Evolutionary conservation across 2,329 filamentous ascomycete genomes (phyloP).

Genomic region (Teratosphaeria destructans): DNA sequence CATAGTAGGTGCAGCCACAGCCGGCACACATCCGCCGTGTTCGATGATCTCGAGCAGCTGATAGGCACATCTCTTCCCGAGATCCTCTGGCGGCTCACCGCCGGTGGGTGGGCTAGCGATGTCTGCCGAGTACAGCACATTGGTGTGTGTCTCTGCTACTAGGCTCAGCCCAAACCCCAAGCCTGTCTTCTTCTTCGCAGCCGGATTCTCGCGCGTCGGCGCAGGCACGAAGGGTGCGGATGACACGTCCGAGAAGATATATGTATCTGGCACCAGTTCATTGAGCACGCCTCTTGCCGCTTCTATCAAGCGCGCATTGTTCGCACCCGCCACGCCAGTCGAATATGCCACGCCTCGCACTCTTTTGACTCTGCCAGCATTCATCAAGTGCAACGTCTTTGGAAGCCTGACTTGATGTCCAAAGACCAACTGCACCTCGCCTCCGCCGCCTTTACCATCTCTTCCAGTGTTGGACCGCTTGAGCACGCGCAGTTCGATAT

Average conservation of each 20-base stretch:
- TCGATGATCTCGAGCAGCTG: constrained; percentile 77
- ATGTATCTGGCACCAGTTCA: constrained; percentile 74
- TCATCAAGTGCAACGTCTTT: constrained; percentile 83
- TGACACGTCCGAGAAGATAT: constrained; percentile 65
- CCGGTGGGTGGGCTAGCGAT: constrained; percentile 63
- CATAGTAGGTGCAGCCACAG: constrained; percentile 61
- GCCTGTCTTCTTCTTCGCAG: constrained; percentile 51
- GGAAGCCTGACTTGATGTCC: constrained; percentile 87
- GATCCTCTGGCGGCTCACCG: constrained; percentile 77
- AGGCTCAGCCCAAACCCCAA: constrained; percentile 86
- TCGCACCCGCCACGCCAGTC: constrained; percentile 80
- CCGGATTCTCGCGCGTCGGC: constrained; percentile 55
- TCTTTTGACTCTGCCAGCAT: constrained; percentile 72
- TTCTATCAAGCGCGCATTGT: constrained; percentile 93
- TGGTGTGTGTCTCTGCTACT: constrained; percentile 84
- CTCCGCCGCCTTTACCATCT: constrained; percentile 69
- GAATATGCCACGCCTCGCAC: constrained; percentile 91
- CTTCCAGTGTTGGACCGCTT: constrained; percentile 67
- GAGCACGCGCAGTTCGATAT: constrained; percentile 75
- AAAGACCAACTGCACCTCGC: constrained; percentile 87
- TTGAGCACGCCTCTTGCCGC: constrained; percentile 80
- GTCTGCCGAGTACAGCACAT: constrained; percentile 81
- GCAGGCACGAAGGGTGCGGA: constrained; percentile 52
- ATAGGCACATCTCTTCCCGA: constrained; percentile 78
- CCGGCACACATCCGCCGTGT: constrained; percentile 70